Conservation (phyloP, 345 rosid species). For the Citrus sp. region DNA sequence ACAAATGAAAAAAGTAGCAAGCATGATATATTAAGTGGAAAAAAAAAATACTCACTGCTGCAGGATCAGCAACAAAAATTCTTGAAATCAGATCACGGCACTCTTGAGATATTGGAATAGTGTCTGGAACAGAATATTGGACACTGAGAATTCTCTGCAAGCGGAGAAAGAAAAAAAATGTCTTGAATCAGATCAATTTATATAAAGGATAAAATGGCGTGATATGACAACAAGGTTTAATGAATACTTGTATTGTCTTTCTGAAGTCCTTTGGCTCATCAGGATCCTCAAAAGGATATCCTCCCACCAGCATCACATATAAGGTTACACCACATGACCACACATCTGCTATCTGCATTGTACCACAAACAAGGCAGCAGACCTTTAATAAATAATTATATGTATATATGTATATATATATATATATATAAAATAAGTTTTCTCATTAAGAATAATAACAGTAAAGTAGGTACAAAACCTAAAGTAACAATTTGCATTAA, state of each 20-base stretch:
- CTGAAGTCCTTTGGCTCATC: conserved; percentile 88
- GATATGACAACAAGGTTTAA: neutral
- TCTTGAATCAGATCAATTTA: neutral
- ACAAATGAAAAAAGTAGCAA: neutral
- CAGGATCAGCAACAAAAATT: conserved; percentile 83
- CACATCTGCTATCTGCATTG: conserved; percentile 85
- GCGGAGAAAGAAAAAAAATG: neutral
- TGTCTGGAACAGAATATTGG: conserved; percentile 84
- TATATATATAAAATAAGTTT: too few relatives aligned
- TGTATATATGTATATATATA: too few relatives aligned
- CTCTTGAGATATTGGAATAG: conserved; percentile 66
- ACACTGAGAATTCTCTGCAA: conserved; percentile 79
- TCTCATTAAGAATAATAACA: neutral
- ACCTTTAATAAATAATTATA: neutral
- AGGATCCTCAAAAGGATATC: conserved; percentile 95
- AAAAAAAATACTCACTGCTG: conserved; percentile 40
- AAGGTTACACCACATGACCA: conserved; percentile 98
- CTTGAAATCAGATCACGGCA: conserved; percentile 78
- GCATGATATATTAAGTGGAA: neutral
- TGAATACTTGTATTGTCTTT: conserved; percentile 70
- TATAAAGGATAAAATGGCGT: neutral
- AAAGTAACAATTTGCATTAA: neutral
- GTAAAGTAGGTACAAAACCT: neutral
- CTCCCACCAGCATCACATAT: conserved; percentile 94
- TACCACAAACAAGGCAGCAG: conserved; percentile 1